phyloP scores from a whole-genome alignment of 1,284 basidiomycete genomes.

The Lentinus polychrous region DNA sequence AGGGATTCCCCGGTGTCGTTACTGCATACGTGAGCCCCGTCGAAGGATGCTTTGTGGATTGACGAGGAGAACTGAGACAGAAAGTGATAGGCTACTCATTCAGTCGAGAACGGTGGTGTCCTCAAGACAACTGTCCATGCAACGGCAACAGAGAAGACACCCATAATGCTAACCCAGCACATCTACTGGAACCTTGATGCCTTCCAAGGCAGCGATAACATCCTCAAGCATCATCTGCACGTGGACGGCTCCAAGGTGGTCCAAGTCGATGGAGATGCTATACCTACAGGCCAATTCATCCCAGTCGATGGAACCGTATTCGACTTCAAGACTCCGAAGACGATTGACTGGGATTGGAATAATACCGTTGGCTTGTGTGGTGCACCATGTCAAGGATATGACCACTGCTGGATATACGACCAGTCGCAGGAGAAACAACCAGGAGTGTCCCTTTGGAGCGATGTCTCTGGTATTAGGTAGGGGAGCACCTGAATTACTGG shows the following conservation, averaged over 20 bases:
- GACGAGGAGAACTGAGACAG: no score
- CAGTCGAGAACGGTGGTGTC: constrained; percentile 38
- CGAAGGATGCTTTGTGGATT: not conserved
- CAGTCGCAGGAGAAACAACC: constrained; percentile 8
- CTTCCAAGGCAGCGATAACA: constrained; percentile 39
- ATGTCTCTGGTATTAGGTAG: constrained; percentile 15
- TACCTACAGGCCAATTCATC: constrained; percentile 44
- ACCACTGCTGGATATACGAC: constrained; percentile 16
- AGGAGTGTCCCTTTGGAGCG: constrained; percentile 15
- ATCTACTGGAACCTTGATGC: constrained; percentile 55
- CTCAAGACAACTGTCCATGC: constrained; percentile 40
- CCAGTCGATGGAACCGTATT: constrained; percentile 33
- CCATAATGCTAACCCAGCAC: constrained; percentile 53
- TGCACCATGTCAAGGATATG: constrained; percentile 11
- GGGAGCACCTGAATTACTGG: not conserved
- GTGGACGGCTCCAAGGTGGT: constrained; percentile 38
- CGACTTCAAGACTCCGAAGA: constrained; percentile 37
- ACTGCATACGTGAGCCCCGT: constrained; percentile 32
- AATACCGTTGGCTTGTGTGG: constrained; percentile 35
- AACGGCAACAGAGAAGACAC: constrained; percentile 43
- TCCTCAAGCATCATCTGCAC: constrained; percentile 38
- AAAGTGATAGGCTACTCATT: constrained; percentile 38
- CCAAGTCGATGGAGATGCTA: constrained; percentile 35
- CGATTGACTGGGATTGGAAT: constrained; percentile 37
- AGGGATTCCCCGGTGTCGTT: constrained; percentile 50